phyloP scores from a whole-genome alignment of 2,329 filamentous ascomycete genomes.

The Dothiorella sarmentorum region DNA sequence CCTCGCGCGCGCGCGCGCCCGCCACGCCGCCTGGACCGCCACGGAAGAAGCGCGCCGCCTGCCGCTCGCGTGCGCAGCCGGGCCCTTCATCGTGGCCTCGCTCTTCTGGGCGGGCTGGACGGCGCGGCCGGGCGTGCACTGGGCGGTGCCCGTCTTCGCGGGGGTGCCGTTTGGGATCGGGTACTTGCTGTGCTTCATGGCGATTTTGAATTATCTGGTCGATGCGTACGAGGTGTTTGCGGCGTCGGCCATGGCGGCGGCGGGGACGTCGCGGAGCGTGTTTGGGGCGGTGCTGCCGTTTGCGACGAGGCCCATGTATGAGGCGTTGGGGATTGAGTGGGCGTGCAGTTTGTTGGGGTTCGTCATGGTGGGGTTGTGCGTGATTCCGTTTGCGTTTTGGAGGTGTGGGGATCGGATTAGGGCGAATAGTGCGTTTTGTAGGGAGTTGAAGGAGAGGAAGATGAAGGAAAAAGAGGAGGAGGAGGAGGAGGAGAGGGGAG shows the following conservation, averaged over 20 bases:
- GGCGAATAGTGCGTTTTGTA: slow-evolving; percentile 59
- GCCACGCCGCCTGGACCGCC: slow-evolving; percentile 54
- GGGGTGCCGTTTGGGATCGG: slow-evolving; percentile 45
- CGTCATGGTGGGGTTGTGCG: slow-evolving; percentile 47
- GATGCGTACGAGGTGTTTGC: slow-evolving; percentile 70
- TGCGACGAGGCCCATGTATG: slow-evolving; percentile 57
- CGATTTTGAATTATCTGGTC: slow-evolving; percentile 58
- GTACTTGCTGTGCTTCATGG: slow-evolving; percentile 50
- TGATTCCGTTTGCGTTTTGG: slow-evolving; percentile 59
- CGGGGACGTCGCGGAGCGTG: slow-evolving; percentile 71
- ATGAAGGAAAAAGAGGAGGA: slow-evolving; percentile 28
- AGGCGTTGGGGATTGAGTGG: slow-evolving; percentile 67
- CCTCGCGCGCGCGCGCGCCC: slow-evolving; percentile 50
- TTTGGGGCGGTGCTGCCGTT: slow-evolving; percentile 65
- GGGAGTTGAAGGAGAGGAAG: slow-evolving; percentile 50
- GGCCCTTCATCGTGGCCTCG: slow-evolving; percentile 52
- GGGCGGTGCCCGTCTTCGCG: slow-evolving; percentile 43
- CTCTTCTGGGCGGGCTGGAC: slow-evolving; percentile 47
- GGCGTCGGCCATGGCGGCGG: slow-evolving; percentile 76
- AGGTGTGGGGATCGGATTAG: slow-evolving; percentile 54
- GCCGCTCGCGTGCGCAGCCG: slow-evolving; percentile 67
- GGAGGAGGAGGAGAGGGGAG: slow-evolving; percentile 14
- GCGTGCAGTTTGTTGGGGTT: slow-evolving; percentile 51
- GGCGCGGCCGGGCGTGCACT: slow-evolving; percentile 36
- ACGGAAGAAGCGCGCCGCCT: slow-evolving; percentile 67